Evolutionary conservation across 1,284 basidiomycete genomes (phyloP), one percentile per base, ranked within the genome.

Genomic region (Cutaneotrichosporon spelunceum): DNA sequence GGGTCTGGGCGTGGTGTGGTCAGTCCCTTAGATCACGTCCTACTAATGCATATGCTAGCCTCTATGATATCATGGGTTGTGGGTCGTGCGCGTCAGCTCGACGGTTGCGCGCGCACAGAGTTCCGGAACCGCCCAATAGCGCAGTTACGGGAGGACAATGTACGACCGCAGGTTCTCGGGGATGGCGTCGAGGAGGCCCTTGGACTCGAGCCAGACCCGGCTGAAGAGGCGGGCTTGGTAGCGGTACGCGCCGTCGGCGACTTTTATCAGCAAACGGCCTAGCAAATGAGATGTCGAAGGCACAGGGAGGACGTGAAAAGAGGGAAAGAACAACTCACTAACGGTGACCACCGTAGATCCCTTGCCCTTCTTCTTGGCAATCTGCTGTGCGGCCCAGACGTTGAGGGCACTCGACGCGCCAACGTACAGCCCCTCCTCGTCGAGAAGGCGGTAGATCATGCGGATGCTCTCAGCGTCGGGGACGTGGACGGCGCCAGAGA

Each of bases 361-460:
- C 80, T 73, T 79, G 26, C 93, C 94, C 14, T 98, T 83, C 72
- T 87, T 87, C 72, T 87, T 83, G 0, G 93, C 95, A 56, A 99
- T 84, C 76, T 96, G 88, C 23, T 87, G 85, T 0, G 95, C 94
- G 16, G 95, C 93, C 36, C 93, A 93, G 24, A 98, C 93, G 76
- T 99, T 99, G 65, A 99, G 80, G 2, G 96, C 93, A 1, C 92
- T 90, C 66, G 90, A 94, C 2, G 94, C 94, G n/a, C 96, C 96
- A 54, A 99, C 81, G 80, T 99, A 99, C 39, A 99, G 75, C 1
- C 96, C 96, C 77, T 98, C 96, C 50, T 88, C 86, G 76, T 97
- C 90, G 47, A 99, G 82, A 39, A 98, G 82, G 59, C 93, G 87
- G 79, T 97, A 99, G 52, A 99, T 81, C 93, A 97, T 98, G 47